These are phyloP conservation scores for Rosa multiflora DNA, from an alignment of 306 rosid species.

Conservation along the genomic window DNA sequence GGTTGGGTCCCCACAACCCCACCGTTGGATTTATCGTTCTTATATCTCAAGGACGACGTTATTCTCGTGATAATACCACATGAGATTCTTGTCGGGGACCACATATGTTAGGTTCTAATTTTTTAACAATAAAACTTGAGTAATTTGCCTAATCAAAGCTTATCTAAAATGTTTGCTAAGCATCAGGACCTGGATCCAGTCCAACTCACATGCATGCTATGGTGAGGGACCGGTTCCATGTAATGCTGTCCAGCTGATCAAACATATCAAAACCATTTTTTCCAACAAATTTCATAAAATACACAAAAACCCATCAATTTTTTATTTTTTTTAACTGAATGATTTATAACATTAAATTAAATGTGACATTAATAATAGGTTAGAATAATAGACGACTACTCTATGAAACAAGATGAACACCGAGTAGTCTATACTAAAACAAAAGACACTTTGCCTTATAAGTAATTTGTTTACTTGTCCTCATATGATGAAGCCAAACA, in stretches of 20 bases:
- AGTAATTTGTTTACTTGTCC: too few relatives aligned
- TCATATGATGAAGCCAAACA: too few relatives aligned
- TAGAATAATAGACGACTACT: too few relatives aligned
- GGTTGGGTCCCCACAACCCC: neutral
- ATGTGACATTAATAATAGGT: too few relatives aligned
- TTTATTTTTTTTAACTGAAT: too few relatives aligned
- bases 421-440: too few relatives aligned
- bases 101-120: neutral
- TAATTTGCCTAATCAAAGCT: conserved; percentile 4
- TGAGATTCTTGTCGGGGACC: neutral
- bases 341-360: too few relatives aligned
- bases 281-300: neutral
- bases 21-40: neutral
- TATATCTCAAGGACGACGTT: neutral
- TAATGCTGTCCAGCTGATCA: conserved; percentile 6
- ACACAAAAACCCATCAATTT: neutral
- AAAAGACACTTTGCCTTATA: too few relatives aligned
- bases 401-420: too few relatives aligned
- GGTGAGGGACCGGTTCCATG: neutral
- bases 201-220: neutral
- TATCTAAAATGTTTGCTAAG: neutral
- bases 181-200: neutral
- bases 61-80: conserved; percentile 10
- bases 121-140: neutral
- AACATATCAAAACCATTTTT: neutral